These are phyloP conservation scores for Sarocladium brachiariae DNA, from an alignment of 2,329 filamentous ascomycete species.

Conservation along the genomic window DNA sequence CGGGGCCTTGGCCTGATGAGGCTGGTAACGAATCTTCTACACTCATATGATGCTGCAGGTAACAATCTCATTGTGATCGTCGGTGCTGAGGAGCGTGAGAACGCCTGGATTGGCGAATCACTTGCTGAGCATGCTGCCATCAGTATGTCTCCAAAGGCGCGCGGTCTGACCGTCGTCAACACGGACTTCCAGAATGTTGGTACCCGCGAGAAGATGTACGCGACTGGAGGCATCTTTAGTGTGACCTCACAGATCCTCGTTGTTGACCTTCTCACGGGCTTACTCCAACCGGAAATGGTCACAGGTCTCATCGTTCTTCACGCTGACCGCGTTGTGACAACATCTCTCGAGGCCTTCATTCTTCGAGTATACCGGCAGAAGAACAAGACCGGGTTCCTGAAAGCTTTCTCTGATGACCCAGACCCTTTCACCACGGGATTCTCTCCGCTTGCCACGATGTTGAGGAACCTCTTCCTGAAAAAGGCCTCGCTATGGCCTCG, in stretches of 20 bases:
- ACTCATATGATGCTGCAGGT: conserved; percentile 92
- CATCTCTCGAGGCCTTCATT: conserved; percentile 91
- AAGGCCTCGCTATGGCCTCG: conserved; percentile 88
- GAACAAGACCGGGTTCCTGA: conserved; percentile 90
- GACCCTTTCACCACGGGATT: conserved; percentile 88
- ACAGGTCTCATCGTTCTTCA: conserved; percentile 85
- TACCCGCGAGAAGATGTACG: conserved; percentile 86
- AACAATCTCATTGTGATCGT: conserved; percentile 88
- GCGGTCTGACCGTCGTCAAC: conserved; percentile 86
- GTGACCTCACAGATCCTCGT: conserved; percentile 94
- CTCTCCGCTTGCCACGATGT: conserved; percentile 78
- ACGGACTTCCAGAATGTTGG: conserved; percentile 87
- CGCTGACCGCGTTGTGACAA: conserved; percentile 79
- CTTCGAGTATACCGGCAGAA: conserved; percentile 87
- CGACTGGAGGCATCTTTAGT: conserved; percentile 83
- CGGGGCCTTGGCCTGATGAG: conserved; percentile 87
- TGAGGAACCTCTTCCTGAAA: conserved; percentile 81
- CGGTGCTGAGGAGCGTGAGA: conserved; percentile 81
- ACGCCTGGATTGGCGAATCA: conserved; percentile 94
- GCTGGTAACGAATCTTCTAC: conserved; percentile 89
- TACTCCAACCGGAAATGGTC: conserved; percentile 76
- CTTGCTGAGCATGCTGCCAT: conserved; percentile 92
- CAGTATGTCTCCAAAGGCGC: conserved; percentile 72
- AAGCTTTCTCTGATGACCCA: conserved; percentile 90
- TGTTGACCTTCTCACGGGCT: conserved; percentile 79